Conservation (phyloP, 176 grass and related monocot genomes). For the Bonia amplexicaulis region DNA sequence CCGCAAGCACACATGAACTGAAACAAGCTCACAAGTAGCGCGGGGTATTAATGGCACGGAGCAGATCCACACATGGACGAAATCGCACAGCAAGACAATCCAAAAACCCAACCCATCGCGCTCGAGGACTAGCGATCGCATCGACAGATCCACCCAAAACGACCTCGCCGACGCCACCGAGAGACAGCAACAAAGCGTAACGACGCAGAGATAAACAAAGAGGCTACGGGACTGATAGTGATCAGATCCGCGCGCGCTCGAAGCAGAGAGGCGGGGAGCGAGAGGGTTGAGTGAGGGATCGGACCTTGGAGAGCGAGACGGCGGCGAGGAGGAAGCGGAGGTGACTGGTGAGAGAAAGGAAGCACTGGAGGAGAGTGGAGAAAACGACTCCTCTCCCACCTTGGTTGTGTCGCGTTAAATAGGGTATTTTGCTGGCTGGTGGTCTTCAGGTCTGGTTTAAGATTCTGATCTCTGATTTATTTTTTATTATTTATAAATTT, state of each 20-base stretch:
- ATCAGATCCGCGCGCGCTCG: neutral
- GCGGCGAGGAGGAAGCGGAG: neutral
- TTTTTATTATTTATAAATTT: no score
- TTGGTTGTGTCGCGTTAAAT: neutral
- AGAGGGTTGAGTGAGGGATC: neutral
- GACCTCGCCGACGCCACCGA: neutral
- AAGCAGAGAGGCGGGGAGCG: neutral
- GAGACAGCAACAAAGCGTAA: neutral
- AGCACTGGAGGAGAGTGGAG: neutral
- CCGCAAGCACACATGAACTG: neutral
- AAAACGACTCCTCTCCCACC: neutral
- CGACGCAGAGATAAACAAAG: neutral
- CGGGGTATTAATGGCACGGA: neutral
- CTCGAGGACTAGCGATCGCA: neutral
- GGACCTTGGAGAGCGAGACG: constrained; percentile 8
- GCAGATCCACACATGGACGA: neutral
- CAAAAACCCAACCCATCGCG: neutral
- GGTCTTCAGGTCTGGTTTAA: no score
- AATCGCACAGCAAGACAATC: neutral
- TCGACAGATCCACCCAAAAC: neutral
- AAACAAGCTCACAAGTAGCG: neutral
- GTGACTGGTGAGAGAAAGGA: neutral
- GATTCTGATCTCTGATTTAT: no score
- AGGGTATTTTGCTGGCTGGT: no score
- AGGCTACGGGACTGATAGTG: neutral